Evolutionary conservation across 257 asterid genomes (phyloP).

Genomic region (Leonotis leonurus): DNA sequence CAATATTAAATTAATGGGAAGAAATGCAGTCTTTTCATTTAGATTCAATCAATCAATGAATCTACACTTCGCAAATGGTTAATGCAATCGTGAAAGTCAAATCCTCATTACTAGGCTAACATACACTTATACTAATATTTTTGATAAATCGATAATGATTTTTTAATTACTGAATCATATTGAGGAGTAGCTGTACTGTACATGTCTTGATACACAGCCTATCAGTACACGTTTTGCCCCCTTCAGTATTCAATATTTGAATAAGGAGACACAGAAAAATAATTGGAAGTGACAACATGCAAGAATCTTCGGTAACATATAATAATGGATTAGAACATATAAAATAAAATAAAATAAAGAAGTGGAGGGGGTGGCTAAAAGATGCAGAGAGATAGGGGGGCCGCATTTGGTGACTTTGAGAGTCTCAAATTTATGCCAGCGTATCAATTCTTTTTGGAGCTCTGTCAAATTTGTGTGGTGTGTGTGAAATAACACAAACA

Average conservation of each 20-base stretch:
- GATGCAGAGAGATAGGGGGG: slow-evolving; percentile 23
- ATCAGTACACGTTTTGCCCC: no score
- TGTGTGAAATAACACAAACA: background rate
- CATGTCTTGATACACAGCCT: no score
- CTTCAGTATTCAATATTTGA: background rate
- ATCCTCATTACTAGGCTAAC: no score
- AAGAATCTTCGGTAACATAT: slow-evolving; percentile 23
- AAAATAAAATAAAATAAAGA: background rate
- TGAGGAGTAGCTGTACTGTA: no score
- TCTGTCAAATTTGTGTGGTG: slow-evolving; percentile 5
- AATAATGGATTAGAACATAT: background rate
- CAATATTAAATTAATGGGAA: slow-evolving; percentile 8
- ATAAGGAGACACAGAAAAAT: background rate
- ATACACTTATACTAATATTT: no score
- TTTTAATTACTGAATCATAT: no score
- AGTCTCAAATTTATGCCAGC: slow-evolving; percentile 17
- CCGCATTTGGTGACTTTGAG: slow-evolving; percentile 15
- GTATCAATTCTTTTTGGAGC: slow-evolving; percentile 16
- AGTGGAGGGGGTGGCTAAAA: slow-evolving; percentile 17
- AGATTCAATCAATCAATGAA: background rate
- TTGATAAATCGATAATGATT: no score
- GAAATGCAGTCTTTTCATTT: slow-evolving; percentile 5
- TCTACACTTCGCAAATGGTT: background rate
- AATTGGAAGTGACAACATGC: slow-evolving; percentile 17
- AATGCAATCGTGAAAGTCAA: slow-evolving; percentile 21